A percentile compares a stretch with the other conserved stretches of the same genome.
Evolutionary conservation across 495 filamentous ascomycete species (phyloP).

Genomic region (Annulohypoxylon stygium): DNA sequence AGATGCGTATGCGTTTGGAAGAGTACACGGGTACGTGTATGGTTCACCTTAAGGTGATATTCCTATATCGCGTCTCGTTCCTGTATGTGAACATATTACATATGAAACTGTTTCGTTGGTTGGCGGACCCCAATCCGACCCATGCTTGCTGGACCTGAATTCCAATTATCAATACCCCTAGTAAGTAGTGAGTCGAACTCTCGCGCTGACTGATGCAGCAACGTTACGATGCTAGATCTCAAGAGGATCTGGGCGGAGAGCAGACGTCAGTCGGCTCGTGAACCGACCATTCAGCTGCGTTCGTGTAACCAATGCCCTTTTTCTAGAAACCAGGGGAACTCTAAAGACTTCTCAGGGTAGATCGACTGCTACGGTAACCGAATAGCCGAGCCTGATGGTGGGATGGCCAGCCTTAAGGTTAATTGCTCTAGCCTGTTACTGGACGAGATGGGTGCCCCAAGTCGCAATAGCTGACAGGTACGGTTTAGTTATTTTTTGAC

Average conservation of each 20-base stretch:
- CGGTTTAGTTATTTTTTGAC: conserved; percentile 39
- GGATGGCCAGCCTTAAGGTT: conserved; percentile 44
- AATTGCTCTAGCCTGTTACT: conserved; percentile 31
- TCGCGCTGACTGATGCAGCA: conserved; percentile 41
- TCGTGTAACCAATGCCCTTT: conserved; percentile 43
- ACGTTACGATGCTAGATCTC: conserved; percentile 47
- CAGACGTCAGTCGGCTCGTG: conserved; percentile 43
- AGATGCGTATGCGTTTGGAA: conserved; percentile 23
- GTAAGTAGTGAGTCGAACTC: conserved; percentile 24
- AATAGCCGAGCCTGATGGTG: conserved; percentile 43
- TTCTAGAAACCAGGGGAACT: conserved; percentile 43
- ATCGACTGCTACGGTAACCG: conserved; percentile 42
- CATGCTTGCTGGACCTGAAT: conserved; percentile 22
- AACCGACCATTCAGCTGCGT: conserved; percentile 31
- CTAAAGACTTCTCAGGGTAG: conserved; percentile 35
- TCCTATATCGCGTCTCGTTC: conserved; percentile 18
- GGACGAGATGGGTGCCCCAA: conserved; percentile 4
- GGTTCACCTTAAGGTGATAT: conserved; percentile 13
- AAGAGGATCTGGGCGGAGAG: conserved; percentile 37
- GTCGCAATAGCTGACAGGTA: conserved; percentile 22
- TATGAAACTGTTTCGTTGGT: conserved; percentile 27
- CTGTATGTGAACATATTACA: conserved; percentile 9
- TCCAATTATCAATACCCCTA: conserved; percentile 33
- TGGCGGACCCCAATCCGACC: conserved; percentile 15
- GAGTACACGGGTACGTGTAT: conserved; percentile 12